Evolutionary conservation across 805 yeast genomes (phyloP).

Genomic region (Gaillardinia entomophila): DNA sequence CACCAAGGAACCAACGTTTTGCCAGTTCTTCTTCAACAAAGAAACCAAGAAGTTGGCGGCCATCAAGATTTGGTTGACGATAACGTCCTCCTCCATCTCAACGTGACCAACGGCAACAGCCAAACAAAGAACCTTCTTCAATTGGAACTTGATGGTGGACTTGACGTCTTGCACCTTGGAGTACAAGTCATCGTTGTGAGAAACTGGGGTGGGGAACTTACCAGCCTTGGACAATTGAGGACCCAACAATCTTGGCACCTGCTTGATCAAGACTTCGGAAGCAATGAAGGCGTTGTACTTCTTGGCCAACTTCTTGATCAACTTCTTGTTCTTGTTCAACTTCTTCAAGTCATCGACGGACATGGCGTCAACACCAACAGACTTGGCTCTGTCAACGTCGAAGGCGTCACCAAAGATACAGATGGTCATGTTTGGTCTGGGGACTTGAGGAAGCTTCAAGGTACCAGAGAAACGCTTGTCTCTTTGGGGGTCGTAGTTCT

Average conservation of each 20-base stretch:
- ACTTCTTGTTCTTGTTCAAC: constrained; percentile 99
- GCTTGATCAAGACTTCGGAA: constrained; percentile 98
- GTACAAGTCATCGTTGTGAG: constrained; percentile 98
- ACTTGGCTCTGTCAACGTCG: constrained; percentile 99
- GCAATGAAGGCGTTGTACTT: constrained; percentile 99
- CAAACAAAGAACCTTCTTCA: constrained; percentile 98
- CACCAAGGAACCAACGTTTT: constrained; percentile 98
- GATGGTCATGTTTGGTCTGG: constrained; percentile 99
- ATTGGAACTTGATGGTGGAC: constrained; percentile 99
- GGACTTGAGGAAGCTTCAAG: constrained; percentile 95
- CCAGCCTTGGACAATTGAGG: constrained; percentile 99
- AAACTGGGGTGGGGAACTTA: constrained; percentile 99
- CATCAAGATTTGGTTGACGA: constrained; percentile 97
- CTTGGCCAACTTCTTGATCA: constrained; percentile 99
- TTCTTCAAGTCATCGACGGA: constrained; percentile 99
- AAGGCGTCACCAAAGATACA: constrained; percentile 99
- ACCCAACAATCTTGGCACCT: constrained; percentile 99
- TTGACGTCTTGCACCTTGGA: constrained; percentile 93
- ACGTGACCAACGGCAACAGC: constrained; percentile 99
- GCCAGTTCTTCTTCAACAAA: constrained; percentile 99
- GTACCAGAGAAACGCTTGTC: constrained; percentile 99
- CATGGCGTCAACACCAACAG: constrained; percentile 99
- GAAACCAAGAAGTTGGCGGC: constrained; percentile 99
- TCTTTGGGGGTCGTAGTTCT: constrained; percentile 99
- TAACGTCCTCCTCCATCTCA: constrained; percentile 95